Evolutionary conservation across 179 eudicot species (phyloP).

Genomic region (Beta corolliflora): DNA sequence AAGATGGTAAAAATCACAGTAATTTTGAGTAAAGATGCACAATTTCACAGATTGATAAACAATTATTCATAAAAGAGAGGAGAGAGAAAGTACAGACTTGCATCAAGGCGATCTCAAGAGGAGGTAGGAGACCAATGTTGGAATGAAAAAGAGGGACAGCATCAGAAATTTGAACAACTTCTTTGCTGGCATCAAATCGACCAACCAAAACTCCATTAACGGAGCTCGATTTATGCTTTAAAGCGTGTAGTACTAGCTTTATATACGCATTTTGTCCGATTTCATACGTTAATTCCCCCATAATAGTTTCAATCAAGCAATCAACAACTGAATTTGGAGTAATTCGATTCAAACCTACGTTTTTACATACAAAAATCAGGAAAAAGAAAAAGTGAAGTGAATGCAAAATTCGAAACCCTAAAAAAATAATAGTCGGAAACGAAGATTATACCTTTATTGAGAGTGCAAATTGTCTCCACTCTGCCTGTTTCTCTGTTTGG

Average conservation of each 20-base stretch:
- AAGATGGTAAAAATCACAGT: neutral
- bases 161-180: conserved; percentile 59
- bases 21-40: neutral
- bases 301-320: conserved; percentile 19
- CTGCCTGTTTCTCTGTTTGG: too few species aligned
- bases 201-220: conserved; percentile 82
- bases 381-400: neutral
- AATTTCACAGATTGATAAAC: neutral
- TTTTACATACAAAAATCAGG: neutral
- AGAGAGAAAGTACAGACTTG: conserved; percentile 40
- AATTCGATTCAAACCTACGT: conserved; percentile 17
- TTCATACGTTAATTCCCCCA: conserved; percentile 54
- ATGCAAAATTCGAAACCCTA: neutral
- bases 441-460: too few species aligned
- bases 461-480: too few species aligned
- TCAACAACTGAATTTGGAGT: neutral
- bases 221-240: conserved; percentile 57
- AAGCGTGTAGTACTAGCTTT: conserved; percentile 66
- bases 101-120: conserved; percentile 79
- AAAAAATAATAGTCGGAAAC: too few species aligned
- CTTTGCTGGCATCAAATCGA: conserved; percentile 41
- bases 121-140: conserved; percentile 68
- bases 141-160: conserved; percentile 80
- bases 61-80: neutral
- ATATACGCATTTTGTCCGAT: conserved; percentile 66